phyloP scores from a whole-genome alignment of 345 rosid genomes.

The thale cress (Arabidopsis thaliana) region TAIR10.1 NC_003070.9:1613001-1613500 shows the following conservation, averaged over 20 bases:
- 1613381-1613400: too few relatives aligned
- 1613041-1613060: slow-evolving; percentile 28
- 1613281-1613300: too few relatives aligned
- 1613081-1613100: slow-evolving; percentile 21
- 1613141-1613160: slow-evolving; percentile 34
- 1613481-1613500: too few relatives aligned
- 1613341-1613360: too few relatives aligned
- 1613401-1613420: too few relatives aligned
- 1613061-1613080: slow-evolving; percentile 30
- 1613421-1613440: too few relatives aligned
- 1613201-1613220: not conserved
- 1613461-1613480: too few relatives aligned
- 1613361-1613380: too few relatives aligned
- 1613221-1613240: slow-evolving; percentile 5
- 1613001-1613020: slow-evolving; percentile 25
- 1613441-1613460: too few relatives aligned
- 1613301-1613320: too few relatives aligned
- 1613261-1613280: not conserved
- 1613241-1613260: slow-evolving; percentile 19
- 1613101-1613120: slow-evolving; percentile 31
- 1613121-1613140: slow-evolving; percentile 29
- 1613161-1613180: slow-evolving; percentile 8
- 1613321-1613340: too few relatives aligned
- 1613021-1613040: slow-evolving; percentile 36
- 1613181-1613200: not conserved